Base-by-base conservation (phyloP, 768 basidiomycete species). In the Clavulina sp. region DNA sequence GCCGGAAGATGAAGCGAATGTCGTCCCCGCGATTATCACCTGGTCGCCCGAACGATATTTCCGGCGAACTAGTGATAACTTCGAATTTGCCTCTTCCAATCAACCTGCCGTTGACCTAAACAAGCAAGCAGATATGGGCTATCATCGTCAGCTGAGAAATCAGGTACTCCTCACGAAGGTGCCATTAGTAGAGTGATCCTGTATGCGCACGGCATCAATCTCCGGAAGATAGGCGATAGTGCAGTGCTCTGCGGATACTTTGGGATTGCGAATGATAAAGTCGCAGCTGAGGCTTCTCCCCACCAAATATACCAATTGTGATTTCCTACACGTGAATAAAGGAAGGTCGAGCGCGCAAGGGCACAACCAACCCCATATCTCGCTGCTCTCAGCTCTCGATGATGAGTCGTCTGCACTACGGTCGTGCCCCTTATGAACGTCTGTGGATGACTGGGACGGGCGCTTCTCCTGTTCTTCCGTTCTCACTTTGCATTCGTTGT, bases 41-140 rank as follows among this genome's bases (percentile, higher is more conserved):
- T 76, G 70, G 69, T 18, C 62, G 59, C 9, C 92, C 92, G 57
- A 97, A 83, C 5, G 84, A 80, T 58, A 97, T 74, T 64, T 91
- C 87, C 61, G 85, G 84, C 4, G 91, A 89, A 54, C 85, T 77
- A 9, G 70, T 72, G 47, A 92, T 66, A 40, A 84, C 67, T 33
- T 72, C 67, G 51, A 71, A 69, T 6, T 69, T 64, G 36, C 69
- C 69, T 58, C 71, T 77, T 33, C 75, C 78, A 50, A 92, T 71
- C 62, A 75, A 76, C 36, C 64, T 64, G 29, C 76, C 75, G 58
- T 83, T 84, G 59, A 85, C 76, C 84, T 85, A 57, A 46, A 24
- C 26, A 46, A 16, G 26, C 43, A 9, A 28, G 13, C 9, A 9
- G 9, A 46, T 13, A 24, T 46, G 26, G n/a, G n/a, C n/a, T n/a